Evolutionary conservation across 2,329 filamentous ascomycete species (phyloP), one percentile per base, ranked within the genome.

Genomic region (Lachnellula suecica): DNA sequence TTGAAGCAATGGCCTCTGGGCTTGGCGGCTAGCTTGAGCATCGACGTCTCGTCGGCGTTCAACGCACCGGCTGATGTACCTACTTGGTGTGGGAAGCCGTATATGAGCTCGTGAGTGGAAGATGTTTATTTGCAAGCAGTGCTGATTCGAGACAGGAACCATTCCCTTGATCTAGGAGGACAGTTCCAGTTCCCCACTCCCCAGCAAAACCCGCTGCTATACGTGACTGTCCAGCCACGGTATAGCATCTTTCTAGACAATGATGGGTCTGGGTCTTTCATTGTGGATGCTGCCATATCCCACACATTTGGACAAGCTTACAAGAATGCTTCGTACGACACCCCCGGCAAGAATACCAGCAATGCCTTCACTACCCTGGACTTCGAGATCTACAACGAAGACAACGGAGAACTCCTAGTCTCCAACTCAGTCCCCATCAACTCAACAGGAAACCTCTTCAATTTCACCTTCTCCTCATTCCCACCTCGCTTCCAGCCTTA

Each of bases 111-210:
- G 68, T 74, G 60, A 63, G 67, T 60, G 13, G 15, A 44, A 11
- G 29, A 22, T 27, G 11, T 17, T 44, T 11, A 7, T 22, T 15
- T 15, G 34, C 37, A 25, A 48, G 49, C 22, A 55, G 41, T 51
- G 53, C 4, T 52, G 13, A 49, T 53, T 52, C 11, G 11, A 40
- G 37, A 4, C 38, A 76, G 75, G 44, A 72, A 76, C 51, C 68
- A 71, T 4, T 72, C 74, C 1, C 72, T 76, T 56, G 64, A 78
- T 55, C 78, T 77, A 0, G 76, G 75, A 29, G 78, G 78, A 19
- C 68, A 70, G 62, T 68, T 80, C 5, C 57, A 69, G 7, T 66
- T 70, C 27, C 76, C 78, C 72, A 17, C 54, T 7, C 56, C 52
- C 20, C 71, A 72, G 19, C 43, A 62, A 3, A 59, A 59, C n/a